phyloP scores from a whole-genome alignment of 257 asterid species.

The Avicennia marina region DNA sequence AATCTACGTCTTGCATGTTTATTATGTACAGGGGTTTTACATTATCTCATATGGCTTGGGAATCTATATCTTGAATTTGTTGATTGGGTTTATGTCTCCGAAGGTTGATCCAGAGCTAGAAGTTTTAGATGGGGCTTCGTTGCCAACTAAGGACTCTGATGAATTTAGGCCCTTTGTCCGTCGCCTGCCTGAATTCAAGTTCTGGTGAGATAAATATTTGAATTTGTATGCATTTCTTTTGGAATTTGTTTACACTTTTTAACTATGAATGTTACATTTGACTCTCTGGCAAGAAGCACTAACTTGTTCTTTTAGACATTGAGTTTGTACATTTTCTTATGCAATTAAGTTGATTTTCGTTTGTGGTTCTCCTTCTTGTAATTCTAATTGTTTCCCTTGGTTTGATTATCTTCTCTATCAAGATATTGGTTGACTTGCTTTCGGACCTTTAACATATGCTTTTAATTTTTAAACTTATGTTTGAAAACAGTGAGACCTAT shows the following conservation, averaged over 20 bases:
- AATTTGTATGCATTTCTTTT: not conserved
- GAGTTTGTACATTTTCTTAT: constrained; percentile 5
- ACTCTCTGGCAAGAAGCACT: not conserved
- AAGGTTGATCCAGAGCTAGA: constrained; percentile 58
- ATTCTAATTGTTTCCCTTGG: too few species aligned
- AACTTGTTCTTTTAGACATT: not conserved
- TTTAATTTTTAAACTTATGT: too few species aligned
- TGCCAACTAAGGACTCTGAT: constrained; percentile 38
- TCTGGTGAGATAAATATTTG: constrained; percentile 44
- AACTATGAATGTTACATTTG: not conserved
- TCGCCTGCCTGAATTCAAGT: constrained; percentile 58
- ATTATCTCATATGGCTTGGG: constrained; percentile 53
- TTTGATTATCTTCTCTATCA: too few species aligned
- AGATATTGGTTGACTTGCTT: too few species aligned
- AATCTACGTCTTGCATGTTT: constrained; percentile 45
- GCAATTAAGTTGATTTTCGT: not conserved
- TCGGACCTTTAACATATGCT: too few species aligned
- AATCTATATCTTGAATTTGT: constrained; percentile 55
- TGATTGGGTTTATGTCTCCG: constrained; percentile 66
- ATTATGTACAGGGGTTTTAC: constrained; percentile 44
- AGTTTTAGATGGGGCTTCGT: constrained; percentile 49
- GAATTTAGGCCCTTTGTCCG: constrained; percentile 56
- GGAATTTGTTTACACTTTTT: not conserved
- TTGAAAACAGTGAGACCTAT: too few species aligned
- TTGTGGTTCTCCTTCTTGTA: not conserved